phyloP scores from a whole-genome alignment of 805 yeast genomes.

The Spathaspora passalidarum region DNA sequence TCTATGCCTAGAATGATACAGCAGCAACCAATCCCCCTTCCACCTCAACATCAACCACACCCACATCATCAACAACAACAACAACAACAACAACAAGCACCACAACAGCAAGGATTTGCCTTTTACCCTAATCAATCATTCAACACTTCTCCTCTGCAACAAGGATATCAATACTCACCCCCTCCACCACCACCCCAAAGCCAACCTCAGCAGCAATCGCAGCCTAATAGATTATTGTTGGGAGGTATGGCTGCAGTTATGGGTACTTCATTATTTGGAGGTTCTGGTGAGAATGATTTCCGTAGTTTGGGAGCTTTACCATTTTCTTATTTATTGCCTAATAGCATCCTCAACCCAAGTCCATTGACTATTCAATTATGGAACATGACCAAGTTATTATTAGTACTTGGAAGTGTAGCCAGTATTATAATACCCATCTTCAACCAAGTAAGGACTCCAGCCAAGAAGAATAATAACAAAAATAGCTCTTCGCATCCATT shows the following conservation, averaged over 20 bases:
- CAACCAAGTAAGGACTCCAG: neutral
- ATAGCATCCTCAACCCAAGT: slow-evolving; percentile 15
- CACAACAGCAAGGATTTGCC: slow-evolving; percentile 13
- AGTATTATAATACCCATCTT: slow-evolving; percentile 15
- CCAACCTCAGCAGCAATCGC: slow-evolving; percentile 13
- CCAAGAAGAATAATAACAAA: neutral
- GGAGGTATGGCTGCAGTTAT: slow-evolving; percentile 66
- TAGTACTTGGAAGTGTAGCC: slow-evolving; percentile 19
- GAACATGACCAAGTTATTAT: slow-evolving; percentile 19
- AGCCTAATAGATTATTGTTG: slow-evolving; percentile 45
- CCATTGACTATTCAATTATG: slow-evolving; percentile 23
- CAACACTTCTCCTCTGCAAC: slow-evolving; percentile 9
- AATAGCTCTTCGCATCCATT: slow-evolving; percentile 6
- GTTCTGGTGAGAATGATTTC: slow-evolving; percentile 38
- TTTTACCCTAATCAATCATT: slow-evolving; percentile 12
- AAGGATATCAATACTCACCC: neutral
- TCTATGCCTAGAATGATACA: neutral
- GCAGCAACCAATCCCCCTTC: slow-evolving; percentile 4
- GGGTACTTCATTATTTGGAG: slow-evolving; percentile 59
- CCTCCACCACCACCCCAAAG: slow-evolving; percentile 7
- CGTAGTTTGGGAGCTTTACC: slow-evolving; percentile 51
- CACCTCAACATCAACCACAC: slow-evolving; percentile 12
- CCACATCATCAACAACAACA: slow-evolving; percentile 14
- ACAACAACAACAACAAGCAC: slow-evolving; percentile 13
- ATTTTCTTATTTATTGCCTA: slow-evolving; percentile 18